Conservation (phyloP, 202 grass and related monocot species). For the Schoenoplectus tabernaemontani region DNA sequence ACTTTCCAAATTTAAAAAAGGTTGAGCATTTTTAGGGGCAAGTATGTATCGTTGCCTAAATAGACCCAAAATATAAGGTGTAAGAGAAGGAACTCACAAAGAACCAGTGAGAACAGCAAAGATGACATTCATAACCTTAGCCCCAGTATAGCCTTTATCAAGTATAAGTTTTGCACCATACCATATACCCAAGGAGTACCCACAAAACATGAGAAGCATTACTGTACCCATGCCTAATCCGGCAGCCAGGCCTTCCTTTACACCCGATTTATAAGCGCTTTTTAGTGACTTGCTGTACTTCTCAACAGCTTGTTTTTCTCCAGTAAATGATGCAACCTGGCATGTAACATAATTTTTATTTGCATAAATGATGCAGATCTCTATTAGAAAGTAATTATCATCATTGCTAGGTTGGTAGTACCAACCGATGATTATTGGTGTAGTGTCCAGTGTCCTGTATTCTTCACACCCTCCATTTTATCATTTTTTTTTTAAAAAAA, state of each 20-base stretch:
- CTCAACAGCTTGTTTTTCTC: slow-evolving; percentile 74
- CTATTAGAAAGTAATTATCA: background rate
- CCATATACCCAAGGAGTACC: slow-evolving; percentile 96
- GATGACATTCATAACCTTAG: slow-evolving; percentile 97
- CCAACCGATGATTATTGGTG: background rate
- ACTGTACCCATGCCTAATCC: slow-evolving; percentile 83
- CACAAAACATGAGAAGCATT: slow-evolving; percentile 91
- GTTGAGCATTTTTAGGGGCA: background rate
- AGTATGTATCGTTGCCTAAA: background rate
- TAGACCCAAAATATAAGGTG: background rate
- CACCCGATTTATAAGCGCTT: slow-evolving; percentile 66
- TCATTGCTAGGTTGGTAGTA: background rate
- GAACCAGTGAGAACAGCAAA: slow-evolving; percentile 95
- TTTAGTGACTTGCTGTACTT: slow-evolving; percentile 71
- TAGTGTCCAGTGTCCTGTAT: background rate
- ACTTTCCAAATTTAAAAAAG: background rate
- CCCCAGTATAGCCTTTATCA: slow-evolving; percentile 67
- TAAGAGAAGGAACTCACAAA: slow-evolving; percentile 60
- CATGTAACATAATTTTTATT: slow-evolving; percentile 1
- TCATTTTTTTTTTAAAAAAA: background rate
- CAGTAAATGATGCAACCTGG: slow-evolving; percentile 96
- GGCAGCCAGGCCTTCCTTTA: slow-evolving; percentile 71
- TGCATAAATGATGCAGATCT: background rate
- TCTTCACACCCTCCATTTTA: background rate
- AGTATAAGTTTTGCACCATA: slow-evolving; percentile 97